Evolutionary conservation across 2,329 filamentous ascomycete genomes (phyloP), one percentile per base, ranked within the genome.

Genomic region (Aspergillus ibericus): DNA sequence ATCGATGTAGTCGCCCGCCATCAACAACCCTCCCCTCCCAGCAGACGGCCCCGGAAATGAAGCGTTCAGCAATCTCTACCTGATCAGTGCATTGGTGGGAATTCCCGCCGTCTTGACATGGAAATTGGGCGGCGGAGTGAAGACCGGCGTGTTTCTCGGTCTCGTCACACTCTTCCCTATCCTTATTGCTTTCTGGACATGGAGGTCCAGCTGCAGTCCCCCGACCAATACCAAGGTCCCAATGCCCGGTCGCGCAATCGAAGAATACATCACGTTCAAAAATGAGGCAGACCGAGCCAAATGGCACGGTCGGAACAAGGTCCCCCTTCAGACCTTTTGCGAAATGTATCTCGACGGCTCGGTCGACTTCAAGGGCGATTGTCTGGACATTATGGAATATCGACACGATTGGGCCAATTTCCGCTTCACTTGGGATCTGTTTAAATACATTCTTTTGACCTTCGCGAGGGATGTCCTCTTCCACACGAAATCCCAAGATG

Each of bases 371-470:
- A 73, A 73, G 15, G 71, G 70, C 15, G 71, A 73, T 25, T 54
- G 53, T n/a, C 63, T 73, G 10, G 72, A 74, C n/a, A 50, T 70
- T 18, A 38, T 74, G 55, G 71, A 74, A 55, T 72, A 70, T 55
- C 66, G 70, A 4, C 69, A 74, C 59, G 71, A 73, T 44, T 74
- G 72, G 72, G 68, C 70, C 12, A 67, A 59, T 25, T 73, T 73
- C 52, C 44, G 55, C 20, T 72, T 74, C 54, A 71, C 72, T 44
- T 60, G 59, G 59, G 62, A 65, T 6, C 59, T 74, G 18, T 73
- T 72, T 65, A 66, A 68, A 44, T 69, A 64, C 50, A 64, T 74
- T 55, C 51, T 74, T n/a, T 63, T 68, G 53, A 69, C 62, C 25
- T 71, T 74, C 48, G 55, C 63, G 8, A 51, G 62, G 1, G 69